Conservation (phyloP, 805 yeast genomes). For the Nakazawaea populi region DNA sequence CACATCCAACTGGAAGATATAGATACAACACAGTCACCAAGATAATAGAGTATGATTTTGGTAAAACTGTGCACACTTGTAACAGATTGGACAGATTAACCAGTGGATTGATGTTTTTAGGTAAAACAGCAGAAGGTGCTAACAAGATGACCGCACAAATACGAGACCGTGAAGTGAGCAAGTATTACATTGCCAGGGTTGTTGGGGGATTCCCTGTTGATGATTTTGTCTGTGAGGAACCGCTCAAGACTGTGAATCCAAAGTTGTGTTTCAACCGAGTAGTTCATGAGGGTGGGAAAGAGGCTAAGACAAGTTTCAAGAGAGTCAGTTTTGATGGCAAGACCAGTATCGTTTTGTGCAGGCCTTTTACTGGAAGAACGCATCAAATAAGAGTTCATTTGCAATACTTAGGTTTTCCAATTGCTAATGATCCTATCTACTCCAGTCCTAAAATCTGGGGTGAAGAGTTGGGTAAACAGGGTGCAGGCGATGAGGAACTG, state of each 20-base stretch:
- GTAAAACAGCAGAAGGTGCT: slow-evolving; percentile 75
- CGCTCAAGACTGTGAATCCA: slow-evolving; percentile 68
- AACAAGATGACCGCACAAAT: slow-evolving; percentile 68
- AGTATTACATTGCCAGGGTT: slow-evolving; percentile 85
- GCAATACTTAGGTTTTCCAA: slow-evolving; percentile 84
- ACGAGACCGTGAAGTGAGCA: slow-evolving; percentile 66
- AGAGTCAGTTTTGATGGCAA: slow-evolving; percentile 67
- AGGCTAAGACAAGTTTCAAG: slow-evolving; percentile 66
- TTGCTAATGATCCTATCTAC: slow-evolving; percentile 88
- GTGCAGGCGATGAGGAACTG: slow-evolving; percentile 37
- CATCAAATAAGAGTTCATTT: slow-evolving; percentile 94
- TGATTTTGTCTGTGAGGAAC: slow-evolving; percentile 54
- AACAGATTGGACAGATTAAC: slow-evolving; percentile 87
- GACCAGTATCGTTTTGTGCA: slow-evolving; percentile 69
- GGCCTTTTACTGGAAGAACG: slow-evolving; percentile 88
- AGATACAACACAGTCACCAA: slow-evolving; percentile 72
- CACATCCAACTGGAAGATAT: slow-evolving; percentile 90
- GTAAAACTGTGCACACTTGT: slow-evolving; percentile 69
- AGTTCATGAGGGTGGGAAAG: slow-evolving; percentile 53
- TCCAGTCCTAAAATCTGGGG: slow-evolving; percentile 85
- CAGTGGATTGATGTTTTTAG: slow-evolving; percentile 89
- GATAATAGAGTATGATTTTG: slow-evolving; percentile 66
- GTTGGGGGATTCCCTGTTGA: slow-evolving; percentile 75
- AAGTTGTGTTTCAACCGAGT: slow-evolving; percentile 59
- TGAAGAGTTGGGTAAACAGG: slow-evolving; percentile 54